Conservation (phyloP, 192 early-diverging fungal species). For the Linnemannia schmuckeri region DNA sequence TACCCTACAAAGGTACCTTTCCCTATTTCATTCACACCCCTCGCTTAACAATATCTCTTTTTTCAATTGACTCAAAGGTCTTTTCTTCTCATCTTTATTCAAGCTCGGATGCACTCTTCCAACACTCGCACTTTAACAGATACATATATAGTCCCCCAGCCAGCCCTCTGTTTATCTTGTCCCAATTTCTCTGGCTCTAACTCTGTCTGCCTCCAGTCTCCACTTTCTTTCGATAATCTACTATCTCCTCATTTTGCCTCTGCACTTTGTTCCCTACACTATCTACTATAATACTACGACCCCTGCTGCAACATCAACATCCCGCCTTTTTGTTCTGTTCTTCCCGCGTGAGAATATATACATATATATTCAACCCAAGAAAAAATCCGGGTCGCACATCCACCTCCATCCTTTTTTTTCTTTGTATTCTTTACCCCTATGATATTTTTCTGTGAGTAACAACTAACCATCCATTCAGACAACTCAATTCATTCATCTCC, state of each 20-base stretch:
- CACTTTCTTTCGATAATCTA: too few species aligned
- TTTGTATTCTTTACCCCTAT: background rate
- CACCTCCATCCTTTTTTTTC: background rate
- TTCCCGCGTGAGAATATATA: conserved; percentile 10
- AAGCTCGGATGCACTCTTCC: too few species aligned
- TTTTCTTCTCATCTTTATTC: background rate
- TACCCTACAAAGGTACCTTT: conserved; percentile 4
- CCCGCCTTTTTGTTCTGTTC: background rate
- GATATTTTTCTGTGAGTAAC: background rate
- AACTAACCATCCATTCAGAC: background rate
- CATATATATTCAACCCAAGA: background rate
- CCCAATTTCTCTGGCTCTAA: too few species aligned
- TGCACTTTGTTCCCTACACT: too few species aligned
- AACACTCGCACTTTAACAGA: too few species aligned
- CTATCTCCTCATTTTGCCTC: too few species aligned
- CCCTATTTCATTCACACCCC: background rate
- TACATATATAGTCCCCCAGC: too few species aligned
- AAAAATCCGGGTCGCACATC: background rate
- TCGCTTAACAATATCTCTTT: background rate
- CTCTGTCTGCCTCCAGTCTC: too few species aligned
- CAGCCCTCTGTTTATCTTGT: too few species aligned
- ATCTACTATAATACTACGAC: too few species aligned
- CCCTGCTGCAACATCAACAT: background rate
- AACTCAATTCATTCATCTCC: background rate
- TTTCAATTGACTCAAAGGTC: background rate